Conservation (phyloP, 2,329 filamentous ascomycete species). For the Colletotrichum neosansevieriae region DNA sequence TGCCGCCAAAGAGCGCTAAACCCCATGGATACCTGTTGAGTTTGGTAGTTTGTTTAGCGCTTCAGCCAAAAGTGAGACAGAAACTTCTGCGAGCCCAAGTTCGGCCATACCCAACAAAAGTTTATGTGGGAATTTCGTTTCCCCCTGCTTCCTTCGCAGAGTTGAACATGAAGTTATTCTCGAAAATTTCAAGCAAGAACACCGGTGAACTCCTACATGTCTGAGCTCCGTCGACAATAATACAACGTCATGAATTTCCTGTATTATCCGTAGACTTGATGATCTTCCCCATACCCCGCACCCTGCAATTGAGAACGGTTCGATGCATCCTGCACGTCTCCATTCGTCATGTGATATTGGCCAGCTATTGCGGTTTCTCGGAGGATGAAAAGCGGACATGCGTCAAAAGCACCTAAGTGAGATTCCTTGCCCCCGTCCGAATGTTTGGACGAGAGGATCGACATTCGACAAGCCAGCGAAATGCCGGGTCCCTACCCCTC, state of each 20-base stretch:
- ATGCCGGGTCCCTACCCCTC: not conserved
- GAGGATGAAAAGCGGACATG: constrained; percentile 3
- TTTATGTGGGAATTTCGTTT: not conserved
- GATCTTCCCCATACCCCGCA: constrained; percentile 4
- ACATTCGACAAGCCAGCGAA: not conserved
- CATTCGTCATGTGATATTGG: not conserved
- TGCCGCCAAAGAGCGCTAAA: too few species aligned
- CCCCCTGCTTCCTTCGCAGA: not conserved
- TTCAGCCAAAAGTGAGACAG: not conserved
- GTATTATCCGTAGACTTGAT: not conserved
- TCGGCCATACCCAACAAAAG: not conserved
- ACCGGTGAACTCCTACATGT: too few species aligned
- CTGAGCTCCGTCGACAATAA: too few species aligned
- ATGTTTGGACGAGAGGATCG: too few species aligned
- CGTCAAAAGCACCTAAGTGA: not conserved
- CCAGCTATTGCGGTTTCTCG: not conserved
- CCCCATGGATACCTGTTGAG: too few species aligned
- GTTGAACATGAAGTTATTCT: not conserved
- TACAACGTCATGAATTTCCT: not conserved
- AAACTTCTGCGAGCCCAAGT: not conserved
- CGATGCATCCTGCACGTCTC: not conserved
- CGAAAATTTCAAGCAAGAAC: not conserved
- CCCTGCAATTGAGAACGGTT: constrained; percentile 1
- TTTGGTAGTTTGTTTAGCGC: too few species aligned
- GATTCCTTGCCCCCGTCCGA: too few species aligned